These are phyloP conservation scores for Aspergillus puulaauensis DNA, from an alignment of 2,329 filamentous ascomycete species.

Conservation along the genomic window DNA sequence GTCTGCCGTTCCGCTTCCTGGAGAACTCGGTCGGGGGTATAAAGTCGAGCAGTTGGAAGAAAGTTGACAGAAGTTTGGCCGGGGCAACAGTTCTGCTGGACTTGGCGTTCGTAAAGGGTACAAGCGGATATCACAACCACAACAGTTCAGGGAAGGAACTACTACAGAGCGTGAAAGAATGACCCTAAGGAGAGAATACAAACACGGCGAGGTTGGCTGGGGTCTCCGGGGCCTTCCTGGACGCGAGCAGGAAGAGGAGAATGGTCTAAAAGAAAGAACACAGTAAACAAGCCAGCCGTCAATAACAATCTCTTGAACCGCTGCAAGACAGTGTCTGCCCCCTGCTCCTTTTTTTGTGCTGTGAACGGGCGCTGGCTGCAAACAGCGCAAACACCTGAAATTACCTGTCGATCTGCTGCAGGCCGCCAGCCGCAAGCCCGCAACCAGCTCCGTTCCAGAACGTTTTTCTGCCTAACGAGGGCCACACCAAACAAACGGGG, in stretches of 20 bases:
- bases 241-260: constrained; percentile 8
- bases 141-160: constrained; percentile 12
- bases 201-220: constrained; percentile 2
- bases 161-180: background rate
- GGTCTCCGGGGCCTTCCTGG: constrained; percentile 5
- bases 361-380: constrained; percentile 14
- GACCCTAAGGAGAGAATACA: constrained; percentile 11
- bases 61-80: constrained; percentile 17
- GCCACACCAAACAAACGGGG: too few species aligned
- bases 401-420: background rate
- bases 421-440: background rate
- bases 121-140: constrained; percentile 14
- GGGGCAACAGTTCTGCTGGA: constrained; percentile 19
- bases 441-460: background rate
- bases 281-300: constrained; percentile 17
- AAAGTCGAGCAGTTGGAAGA: background rate
- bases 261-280: constrained; percentile 11
- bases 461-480: background rate
- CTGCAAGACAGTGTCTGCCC: constrained; percentile 8
- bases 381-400: constrained; percentile 21
- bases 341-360: constrained; percentile 23
- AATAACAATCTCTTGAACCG: constrained; percentile 12
- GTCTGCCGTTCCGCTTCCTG: background rate
- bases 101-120: constrained; percentile 22
- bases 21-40: constrained; percentile 2